Conservation (phyloP, 1,284 basidiomycete genomes). For the Pseudozyma pruni region DNA sequence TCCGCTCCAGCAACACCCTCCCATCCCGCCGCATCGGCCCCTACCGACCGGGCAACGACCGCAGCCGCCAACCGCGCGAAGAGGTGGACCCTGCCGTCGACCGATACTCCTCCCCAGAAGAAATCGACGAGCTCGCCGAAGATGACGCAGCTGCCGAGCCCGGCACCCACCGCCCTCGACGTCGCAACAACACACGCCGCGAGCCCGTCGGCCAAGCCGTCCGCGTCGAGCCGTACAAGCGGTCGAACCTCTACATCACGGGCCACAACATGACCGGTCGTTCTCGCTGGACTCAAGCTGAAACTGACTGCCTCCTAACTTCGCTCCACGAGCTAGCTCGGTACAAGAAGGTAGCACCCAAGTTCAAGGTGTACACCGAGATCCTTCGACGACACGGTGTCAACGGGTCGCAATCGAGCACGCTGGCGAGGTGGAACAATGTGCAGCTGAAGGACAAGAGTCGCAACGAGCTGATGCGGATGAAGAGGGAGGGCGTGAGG, state of each 20-base stretch:
- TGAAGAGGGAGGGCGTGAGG: conserved; percentile 37
- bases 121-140: conserved; percentile 35
- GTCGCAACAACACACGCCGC: conserved; percentile 9
- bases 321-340: conserved; percentile 37
- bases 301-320: conserved; percentile 27
- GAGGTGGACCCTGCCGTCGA: conserved; percentile 16
- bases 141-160: neutral
- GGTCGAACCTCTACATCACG: conserved; percentile 46
- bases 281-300: conserved; percentile 34
- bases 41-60: conserved; percentile 19
- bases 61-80: conserved; percentile 1
- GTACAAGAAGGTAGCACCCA: conserved; percentile 39
- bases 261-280: conserved; percentile 53
- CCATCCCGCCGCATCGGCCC: conserved; percentile 36
- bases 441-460: conserved; percentile 62
- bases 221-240: conserved; percentile 41
- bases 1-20: conserved; percentile 8
- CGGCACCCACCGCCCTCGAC: conserved; percentile 2
- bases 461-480: conserved; percentile 50
- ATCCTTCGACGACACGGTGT: conserved; percentile 46
- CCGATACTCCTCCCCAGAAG: conserved; percentile 5
- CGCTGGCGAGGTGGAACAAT: conserved; percentile 52
- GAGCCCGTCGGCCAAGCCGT: conserved; percentile 26
- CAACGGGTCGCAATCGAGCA: conserved; percentile 16
- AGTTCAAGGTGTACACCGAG: conserved; percentile 41